These are phyloP conservation scores for Penicillium sp. DNA, from an alignment of 2,329 filamentous ascomycete species.

Conservation along the genomic window DNA sequence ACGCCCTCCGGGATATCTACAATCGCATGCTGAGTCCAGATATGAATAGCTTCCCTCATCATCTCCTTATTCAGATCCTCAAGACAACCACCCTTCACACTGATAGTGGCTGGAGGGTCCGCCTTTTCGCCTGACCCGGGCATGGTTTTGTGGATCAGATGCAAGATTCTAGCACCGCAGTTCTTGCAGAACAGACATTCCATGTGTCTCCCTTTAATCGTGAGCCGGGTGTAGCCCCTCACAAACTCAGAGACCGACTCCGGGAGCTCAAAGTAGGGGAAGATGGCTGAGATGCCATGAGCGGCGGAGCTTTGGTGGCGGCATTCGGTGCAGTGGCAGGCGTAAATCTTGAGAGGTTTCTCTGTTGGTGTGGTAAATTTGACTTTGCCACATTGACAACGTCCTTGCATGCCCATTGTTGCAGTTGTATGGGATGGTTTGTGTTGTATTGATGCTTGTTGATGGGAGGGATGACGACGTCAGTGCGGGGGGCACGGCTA, in stretches of 20 bases:
- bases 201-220: conserved; percentile 56
- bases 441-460: background rate
- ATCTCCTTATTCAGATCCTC: conserved; percentile 60
- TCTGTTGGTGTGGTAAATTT: conserved; percentile 61
- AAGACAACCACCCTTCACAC: conserved; percentile 67
- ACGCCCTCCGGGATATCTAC: conserved; percentile 66
- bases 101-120: conserved; percentile 47
- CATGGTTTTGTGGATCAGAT: conserved; percentile 40
- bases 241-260: conserved; percentile 18
- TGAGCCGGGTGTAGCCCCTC: conserved; percentile 51
- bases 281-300: conserved; percentile 68
- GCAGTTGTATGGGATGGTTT: background rate
- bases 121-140: conserved; percentile 54
- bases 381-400: conserved; percentile 65
- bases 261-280: conserved; percentile 63
- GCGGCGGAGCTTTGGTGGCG: conserved; percentile 64
- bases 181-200: conserved; percentile 66
- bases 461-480: background rate
- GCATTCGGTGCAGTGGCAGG: conserved; percentile 69
- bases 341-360: conserved; percentile 63
- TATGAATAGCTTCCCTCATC: conserved; percentile 61
- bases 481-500: background rate
- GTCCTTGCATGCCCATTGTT: conserved; percentile 52
- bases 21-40: conserved; percentile 67
- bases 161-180: conserved; percentile 66